Conservation (phyloP, 2,329 filamentous ascomycete genomes). For the Lachnellula occidentalis region DNA sequence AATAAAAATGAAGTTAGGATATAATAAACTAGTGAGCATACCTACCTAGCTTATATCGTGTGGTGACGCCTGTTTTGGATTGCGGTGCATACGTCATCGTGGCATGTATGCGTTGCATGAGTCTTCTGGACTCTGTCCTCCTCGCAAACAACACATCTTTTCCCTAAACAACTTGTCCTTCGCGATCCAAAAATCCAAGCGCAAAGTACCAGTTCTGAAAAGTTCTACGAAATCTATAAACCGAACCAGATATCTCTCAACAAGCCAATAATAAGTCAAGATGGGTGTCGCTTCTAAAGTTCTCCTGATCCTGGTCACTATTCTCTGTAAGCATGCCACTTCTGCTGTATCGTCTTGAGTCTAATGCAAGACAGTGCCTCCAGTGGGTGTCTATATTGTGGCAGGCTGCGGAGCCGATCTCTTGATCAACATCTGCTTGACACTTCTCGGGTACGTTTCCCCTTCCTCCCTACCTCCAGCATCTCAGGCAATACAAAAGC, state of each 20-base stretch:
- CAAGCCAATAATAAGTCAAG: background rate
- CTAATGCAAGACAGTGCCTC: slow-evolving; percentile 29
- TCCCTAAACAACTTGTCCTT: background rate
- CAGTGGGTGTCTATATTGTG: slow-evolving; percentile 36
- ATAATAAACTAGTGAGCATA: too few species aligned
- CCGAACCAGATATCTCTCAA: background rate
- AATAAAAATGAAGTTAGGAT: too few species aligned
- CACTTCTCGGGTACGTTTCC: slow-evolving; percentile 32
- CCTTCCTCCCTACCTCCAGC: slow-evolving; percentile 5
- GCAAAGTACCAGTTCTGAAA: background rate
- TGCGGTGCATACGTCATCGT: too few species aligned
- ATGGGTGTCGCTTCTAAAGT: slow-evolving; percentile 35
- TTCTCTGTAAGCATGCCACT: slow-evolving; percentile 36
- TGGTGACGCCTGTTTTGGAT: too few species aligned
- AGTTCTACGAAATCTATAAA: background rate
- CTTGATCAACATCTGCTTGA: slow-evolving; percentile 38
- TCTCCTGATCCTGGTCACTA: slow-evolving; percentile 40
- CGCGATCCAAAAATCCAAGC: background rate
- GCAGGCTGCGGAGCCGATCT: slow-evolving; percentile 38
- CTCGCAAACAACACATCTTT: background rate
- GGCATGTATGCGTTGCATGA: background rate
- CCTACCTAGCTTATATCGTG: too few species aligned
- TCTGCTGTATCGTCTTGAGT: background rate
- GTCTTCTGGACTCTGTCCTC: background rate
- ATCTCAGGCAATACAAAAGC: background rate